Percentiles rank a stretch among this genome's conserved stretches.
Conservation (phyloP, 2,329 filamentous ascomycete genomes). For the Penicillium sp. region DNA sequence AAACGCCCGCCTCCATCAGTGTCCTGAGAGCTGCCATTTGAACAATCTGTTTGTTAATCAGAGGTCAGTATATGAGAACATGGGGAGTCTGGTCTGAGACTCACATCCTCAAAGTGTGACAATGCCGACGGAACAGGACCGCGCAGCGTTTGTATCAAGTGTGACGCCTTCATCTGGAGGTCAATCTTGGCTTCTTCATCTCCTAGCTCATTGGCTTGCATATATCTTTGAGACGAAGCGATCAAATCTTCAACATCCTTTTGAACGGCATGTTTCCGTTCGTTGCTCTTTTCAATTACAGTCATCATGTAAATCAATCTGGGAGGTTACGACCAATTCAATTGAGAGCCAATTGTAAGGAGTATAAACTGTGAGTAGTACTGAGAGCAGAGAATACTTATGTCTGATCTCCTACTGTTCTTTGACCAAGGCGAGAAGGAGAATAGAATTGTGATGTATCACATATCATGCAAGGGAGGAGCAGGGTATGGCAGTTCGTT, state of each 20-base stretch:
- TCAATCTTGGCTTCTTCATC: not conserved
- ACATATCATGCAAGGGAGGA: no score
- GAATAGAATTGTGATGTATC: no score
- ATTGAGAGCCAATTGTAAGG: no score
- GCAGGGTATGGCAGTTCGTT: not conserved
- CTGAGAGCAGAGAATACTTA: no score
- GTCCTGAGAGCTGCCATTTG: not conserved
- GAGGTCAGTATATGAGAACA: not conserved
- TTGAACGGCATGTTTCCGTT: not conserved
- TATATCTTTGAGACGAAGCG: not conserved
- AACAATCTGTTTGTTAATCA: constrained; percentile 3
- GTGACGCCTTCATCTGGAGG: constrained; percentile 7
- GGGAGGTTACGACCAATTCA: no score
- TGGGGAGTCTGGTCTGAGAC: not conserved
- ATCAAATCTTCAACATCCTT: not conserved
- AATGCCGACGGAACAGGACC: constrained; percentile 24
- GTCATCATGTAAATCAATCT: not conserved
- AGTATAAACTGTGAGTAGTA: no score
- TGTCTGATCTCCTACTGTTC: no score
- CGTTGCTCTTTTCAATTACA: not conserved
- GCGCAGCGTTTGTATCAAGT: constrained; percentile 17
- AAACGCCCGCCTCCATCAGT: not conserved
- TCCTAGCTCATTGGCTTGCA: not conserved
- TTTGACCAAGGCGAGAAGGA: no score
- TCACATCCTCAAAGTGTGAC: constrained; percentile 19